Base-by-base conservation (phyloP, 169 alveolate species). In the Eimeria sp. region DNA sequence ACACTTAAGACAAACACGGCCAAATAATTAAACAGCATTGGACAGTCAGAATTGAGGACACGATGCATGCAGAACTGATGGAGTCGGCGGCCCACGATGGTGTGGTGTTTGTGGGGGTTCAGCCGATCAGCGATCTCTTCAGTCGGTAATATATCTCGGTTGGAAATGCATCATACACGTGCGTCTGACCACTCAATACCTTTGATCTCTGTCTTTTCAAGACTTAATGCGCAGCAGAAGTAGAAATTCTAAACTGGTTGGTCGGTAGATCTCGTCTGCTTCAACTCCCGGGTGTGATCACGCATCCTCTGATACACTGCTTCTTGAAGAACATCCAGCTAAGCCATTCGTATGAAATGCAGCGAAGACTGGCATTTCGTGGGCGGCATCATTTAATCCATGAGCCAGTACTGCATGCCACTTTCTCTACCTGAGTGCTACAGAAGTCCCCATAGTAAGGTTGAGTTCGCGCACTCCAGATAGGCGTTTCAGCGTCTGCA, bases 71-170 rank as follows among this genome's bases (percentile, higher is more conserved):
- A 63, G 63, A 40, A 61, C 63, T 13, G 58, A 45, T 43, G 93
- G 22, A 34, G 93, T 87, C 93, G 93, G 93, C 93, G 93, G 93
- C 93, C 93, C 93, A 63, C 93, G 78, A 27, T 87, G 93, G 93
- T 87, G 93, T 61, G 83, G 93, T 87, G 93, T 87, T 87, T 87
- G 93, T 87, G 93, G 93, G 93, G 93, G 93, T 87, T 87, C 47
- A 34, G 93, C 51, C 83, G 72, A 43, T 87, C 76, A 54, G 89
- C 70, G 88, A 78, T 78, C 88, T 27, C 88, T 47, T 10, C n/a
- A 45, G 22, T 20, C 47, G n/a, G 65, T 51, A 47, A 47, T 18
- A n/a, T 22, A 14, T 78, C n/a, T 78, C 27, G 22, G 49, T 4
- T 25, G 88, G 9, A 78, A 73, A 51, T 11, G 67, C 88, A 45